Evolutionary conservation across 1,139 yeast genomes (phyloP).

Genomic region (Wickerhamomyces sp.): DNA sequence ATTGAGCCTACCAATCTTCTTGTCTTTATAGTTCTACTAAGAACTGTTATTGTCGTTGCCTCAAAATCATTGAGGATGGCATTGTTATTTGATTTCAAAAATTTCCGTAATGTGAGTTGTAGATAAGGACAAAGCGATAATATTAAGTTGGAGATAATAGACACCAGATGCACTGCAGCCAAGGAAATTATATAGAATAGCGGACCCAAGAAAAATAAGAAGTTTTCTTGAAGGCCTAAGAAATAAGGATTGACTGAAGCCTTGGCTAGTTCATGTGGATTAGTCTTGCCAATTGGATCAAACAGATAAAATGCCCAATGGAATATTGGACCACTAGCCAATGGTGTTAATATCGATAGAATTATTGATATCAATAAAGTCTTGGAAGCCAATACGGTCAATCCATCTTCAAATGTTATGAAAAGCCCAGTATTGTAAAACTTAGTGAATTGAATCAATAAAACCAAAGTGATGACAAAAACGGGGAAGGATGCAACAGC

Average conservation of each 20-base stretch:
- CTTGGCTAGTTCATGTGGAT: conserved; percentile 23
- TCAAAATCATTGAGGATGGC: not conserved
- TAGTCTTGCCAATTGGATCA: conserved; percentile 53
- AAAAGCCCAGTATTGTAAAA: conserved; percentile 39
- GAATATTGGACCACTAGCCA: conserved; percentile 27
- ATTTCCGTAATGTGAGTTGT: not conserved
- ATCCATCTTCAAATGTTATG: conserved; percentile 47
- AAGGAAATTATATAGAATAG: conserved; percentile 50
- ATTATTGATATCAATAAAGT: conserved; percentile 21
- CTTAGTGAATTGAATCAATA: conserved; percentile 42
- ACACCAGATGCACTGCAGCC: conserved; percentile 38
- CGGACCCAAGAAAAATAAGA: conserved; percentile 56
- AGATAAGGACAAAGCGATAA: not conserved
- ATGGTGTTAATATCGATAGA: conserved; percentile 35
- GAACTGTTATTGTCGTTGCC: no score
- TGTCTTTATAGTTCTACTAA: conserved; percentile 4
- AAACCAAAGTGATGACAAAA: conserved; percentile 39
- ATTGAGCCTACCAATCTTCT: conserved; percentile 34
- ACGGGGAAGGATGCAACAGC: conserved; percentile 57
- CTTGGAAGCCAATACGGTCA: conserved; percentile 32
- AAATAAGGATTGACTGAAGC: conserved; percentile 43
- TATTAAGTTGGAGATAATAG: not conserved
- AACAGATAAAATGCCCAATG: conserved; percentile 35
- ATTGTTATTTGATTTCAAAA: not conserved
- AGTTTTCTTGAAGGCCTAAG: conserved; percentile 61